Evolutionary conservation across 768 basidiomycete species (phyloP), one percentile per base, ranked within the genome.

Genomic region (Baorangia bicolor): DNA sequence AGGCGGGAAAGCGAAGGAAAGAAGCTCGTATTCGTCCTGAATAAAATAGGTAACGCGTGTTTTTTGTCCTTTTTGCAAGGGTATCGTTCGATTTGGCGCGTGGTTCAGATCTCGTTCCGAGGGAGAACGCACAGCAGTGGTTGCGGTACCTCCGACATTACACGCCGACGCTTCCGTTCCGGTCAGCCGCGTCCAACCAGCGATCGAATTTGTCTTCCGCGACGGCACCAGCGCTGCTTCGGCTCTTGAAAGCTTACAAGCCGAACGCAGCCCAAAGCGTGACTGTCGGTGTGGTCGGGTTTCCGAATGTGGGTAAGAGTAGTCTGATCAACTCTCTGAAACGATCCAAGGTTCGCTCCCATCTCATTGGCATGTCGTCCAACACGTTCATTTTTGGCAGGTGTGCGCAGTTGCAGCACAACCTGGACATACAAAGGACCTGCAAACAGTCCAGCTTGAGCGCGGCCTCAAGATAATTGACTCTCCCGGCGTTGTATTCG

Each of bases 221-320:
- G 1, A 91, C 90, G 0, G 84, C 88, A 2, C 90, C 91, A 27
- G 77, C 87, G 45, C 77, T 97, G 2, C 75, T 94, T 38, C 87
- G 87, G 49, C 78, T 97, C 3, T 77, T 96, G 39, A 97, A 96
- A 66, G 88, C 87, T 0, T 91, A 89, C 69, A 89, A 86, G 59
- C 87, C 86, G 1, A 84, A 77, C 31, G 62, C 73, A 1, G 76
- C 84, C 1, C 83, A 86, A 31, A 88, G 84, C 59, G 77, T 92
- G 48, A 94, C 92, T 0, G 82, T 96, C 47, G 94, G 94, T 16
- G 91, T 98, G 18, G 91, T 98, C 5, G 96, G 96, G 2, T 96
- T 94, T 73, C 96, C 96, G 1, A 98, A 98, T 71, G 96, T 98
- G 43, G 96, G 96, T 14, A 98, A 98, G 75, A 95, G 92, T 53